Conservation (phyloP, 2,329 filamentous ascomycete genomes). For the Botrytis byssoidea region DNA sequence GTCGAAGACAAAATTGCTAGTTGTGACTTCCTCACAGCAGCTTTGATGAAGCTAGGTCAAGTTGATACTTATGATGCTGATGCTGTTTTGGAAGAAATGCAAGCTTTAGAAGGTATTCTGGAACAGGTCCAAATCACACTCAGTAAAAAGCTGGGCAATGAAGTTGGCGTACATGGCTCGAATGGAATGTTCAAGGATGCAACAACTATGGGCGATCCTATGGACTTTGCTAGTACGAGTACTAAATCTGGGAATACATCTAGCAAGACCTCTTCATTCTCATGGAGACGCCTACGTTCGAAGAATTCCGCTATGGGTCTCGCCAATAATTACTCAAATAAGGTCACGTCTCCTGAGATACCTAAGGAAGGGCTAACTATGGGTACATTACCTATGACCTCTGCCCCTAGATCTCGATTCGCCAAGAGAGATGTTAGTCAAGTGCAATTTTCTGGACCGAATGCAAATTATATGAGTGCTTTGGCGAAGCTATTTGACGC, state of each 20-base stretch:
- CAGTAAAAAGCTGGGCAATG: constrained; percentile 82
- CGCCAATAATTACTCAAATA: constrained; percentile 51
- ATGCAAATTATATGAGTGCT: constrained; percentile 87
- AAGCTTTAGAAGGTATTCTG: constrained; percentile 77
- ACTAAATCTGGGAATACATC: constrained; percentile 58
- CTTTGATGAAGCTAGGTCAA: constrained; percentile 75
- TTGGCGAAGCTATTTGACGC: constrained; percentile 90
- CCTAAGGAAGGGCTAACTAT: constrained; percentile 64
- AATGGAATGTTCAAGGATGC: constrained; percentile 74
- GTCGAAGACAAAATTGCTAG: constrained; percentile 92
- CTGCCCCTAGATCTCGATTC: constrained; percentile 61
- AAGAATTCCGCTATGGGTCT: constrained; percentile 77
- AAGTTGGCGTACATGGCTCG: constrained; percentile 80
- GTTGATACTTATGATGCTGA: constrained; percentile 91
- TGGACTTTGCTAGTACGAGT: constrained; percentile 45
- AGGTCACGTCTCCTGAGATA: constrained; percentile 45
- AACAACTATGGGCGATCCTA: constrained; percentile 45
- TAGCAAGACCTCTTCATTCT: constrained; percentile 78
- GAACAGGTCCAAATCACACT: constrained; percentile 79
- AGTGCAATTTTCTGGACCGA: constrained; percentile 75
- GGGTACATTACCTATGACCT: constrained; percentile 74
- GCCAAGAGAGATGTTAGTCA: constrained; percentile 68
- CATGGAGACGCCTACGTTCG: constrained; percentile 84
- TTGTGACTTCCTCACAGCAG: constrained; percentile 87
- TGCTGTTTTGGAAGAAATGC: constrained; percentile 90